Evolutionary conservation across 2,329 filamentous ascomycete species (phyloP), one percentile per base, ranked within the genome.

Genomic region (Chrysoporthe deuterocubensis): DNA sequence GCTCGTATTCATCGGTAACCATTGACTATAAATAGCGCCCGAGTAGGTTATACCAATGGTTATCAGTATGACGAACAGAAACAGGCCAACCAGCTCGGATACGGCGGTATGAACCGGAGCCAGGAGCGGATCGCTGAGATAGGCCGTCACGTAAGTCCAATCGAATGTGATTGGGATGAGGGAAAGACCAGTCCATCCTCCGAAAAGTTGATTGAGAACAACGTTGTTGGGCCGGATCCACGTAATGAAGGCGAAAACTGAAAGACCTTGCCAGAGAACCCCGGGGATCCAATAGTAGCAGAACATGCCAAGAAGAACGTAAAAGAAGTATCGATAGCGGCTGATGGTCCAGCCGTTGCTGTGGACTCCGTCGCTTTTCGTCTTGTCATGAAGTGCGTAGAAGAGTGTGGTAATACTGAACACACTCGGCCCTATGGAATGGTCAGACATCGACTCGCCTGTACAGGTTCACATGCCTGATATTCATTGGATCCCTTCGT

Each of bases 1-100:
- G 32, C 85, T 83, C 13, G 82, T 82, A 43, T 86, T 83, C 66
- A 89, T 80, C 0, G 87, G 86, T 18, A 89, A 74, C 67, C 87
- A 88, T 2, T 85, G 82, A 0, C 83, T 80, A 70, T 83, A 80
- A 75, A 81, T 78, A 0, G 80, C 78, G 18, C 82, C 82, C 0
- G 77, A 78, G 72, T 83, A 84, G 16, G 81, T 78, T 21, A 85
- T 79, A 6, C 81, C 81, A 3, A 85, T 84, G 26, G 85, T 84
- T 5, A 81, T 70, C 26, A 81, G 73, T 16, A 79, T 74, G 37
- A 78, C 74, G 59, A 82, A 82, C 18, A 82, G 59, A 2, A 82
- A 71, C 0, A 82, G 72, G 1, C 81, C 80, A 37, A 80, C 71
- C 1, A 83, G 70, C 6, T 80, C 81, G n/a, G 82, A 83, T 9